Percentiles rank a stretch among this genome's conserved stretches.
phyloP scores from a whole-genome alignment of 305 asterid genomes.

The Fraxinus sp. region DNA sequence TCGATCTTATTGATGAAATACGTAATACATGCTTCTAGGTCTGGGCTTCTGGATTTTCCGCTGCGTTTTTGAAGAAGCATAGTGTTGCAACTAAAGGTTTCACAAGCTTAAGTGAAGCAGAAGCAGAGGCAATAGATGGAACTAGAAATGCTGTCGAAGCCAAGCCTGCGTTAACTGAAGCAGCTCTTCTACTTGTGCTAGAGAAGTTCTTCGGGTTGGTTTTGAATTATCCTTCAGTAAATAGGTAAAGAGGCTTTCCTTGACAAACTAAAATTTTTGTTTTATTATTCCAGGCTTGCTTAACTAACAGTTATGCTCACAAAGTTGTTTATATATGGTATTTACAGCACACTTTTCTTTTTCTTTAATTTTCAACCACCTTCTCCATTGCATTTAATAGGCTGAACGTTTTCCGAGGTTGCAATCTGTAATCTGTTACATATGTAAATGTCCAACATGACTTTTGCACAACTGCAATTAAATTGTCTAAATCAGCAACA shows the following conservation, averaged over 20 bases:
- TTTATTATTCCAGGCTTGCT: neutral
- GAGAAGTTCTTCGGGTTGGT: conserved; percentile 76
- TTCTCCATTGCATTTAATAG: neutral
- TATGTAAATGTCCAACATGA: neutral
- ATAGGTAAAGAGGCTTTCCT: conserved; percentile 46
- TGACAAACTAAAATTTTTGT: neutral
- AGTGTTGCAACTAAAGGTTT: conserved; percentile 78
- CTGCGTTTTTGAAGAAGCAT: conserved; percentile 79
- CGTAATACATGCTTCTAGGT: conserved; percentile 45
- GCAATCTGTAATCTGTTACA: neutral
- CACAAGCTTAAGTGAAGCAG: conserved; percentile 24
- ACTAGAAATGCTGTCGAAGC: conserved; percentile 52
- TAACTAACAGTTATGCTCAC: neutral
- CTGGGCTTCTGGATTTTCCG: conserved; percentile 91
- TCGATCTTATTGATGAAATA: neutral
- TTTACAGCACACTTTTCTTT: neutral
- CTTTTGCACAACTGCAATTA: neutral
- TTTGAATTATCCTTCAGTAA: conserved; percentile 65
- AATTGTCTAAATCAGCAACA: neutral
- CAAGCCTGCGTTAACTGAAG: conserved; percentile 66
- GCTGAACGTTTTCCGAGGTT: neutral
- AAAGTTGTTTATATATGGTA: neutral
- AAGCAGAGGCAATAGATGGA: conserved; percentile 34
- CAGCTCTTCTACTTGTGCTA: conserved; percentile 58
- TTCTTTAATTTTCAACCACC: neutral